Evolutionary conservation across 441 rosid species (phyloP).

Genomic region (Hura crepitans): DNA sequence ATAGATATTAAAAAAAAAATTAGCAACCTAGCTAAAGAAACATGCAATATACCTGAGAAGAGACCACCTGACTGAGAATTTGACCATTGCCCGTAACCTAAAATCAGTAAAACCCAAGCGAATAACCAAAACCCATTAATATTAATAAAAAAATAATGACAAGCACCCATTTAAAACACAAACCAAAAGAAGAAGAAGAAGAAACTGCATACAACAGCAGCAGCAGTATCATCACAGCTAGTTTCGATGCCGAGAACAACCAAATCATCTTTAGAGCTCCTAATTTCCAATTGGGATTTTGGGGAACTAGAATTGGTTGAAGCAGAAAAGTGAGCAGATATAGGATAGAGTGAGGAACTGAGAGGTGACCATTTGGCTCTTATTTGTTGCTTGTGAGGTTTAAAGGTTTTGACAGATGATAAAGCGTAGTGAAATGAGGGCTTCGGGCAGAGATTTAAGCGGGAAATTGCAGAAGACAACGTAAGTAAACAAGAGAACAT

Average conservation of each 20-base stretch:
- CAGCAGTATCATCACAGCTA: constrained; percentile 96
- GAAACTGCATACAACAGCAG: constrained; percentile 63
- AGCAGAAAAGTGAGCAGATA: constrained; percentile 22
- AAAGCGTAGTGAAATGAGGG: constrained; percentile 23
- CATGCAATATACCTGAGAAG: constrained; percentile 66
- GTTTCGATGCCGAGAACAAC: constrained; percentile 91
- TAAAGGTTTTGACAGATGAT: constrained; percentile 20
- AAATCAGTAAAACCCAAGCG: constrained; percentile 9
- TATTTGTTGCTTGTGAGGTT: constrained; percentile 12
- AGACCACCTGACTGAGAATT: constrained; percentile 85
- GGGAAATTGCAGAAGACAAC: constrained; percentile 41
- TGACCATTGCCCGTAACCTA: constrained; percentile 78
- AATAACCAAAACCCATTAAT: constrained; percentile 13
- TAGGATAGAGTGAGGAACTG: constrained; percentile 15
- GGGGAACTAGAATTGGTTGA: constrained; percentile 19
- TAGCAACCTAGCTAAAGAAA: neutral
- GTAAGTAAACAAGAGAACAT: constrained; percentile 20
- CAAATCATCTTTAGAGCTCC: constrained; percentile 41
- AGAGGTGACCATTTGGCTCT: constrained; percentile 16
- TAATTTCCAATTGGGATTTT: constrained; percentile 3
- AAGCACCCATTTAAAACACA: neutral
- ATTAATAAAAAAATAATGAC: constrained; percentile 5
- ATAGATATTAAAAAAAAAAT: neutral
- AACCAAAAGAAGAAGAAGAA: neutral
- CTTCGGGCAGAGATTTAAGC: constrained; percentile 37